A percentile compares a stretch with the other conserved stretches of the same genome.
These are phyloP conservation scores for Ustilago trichophora DNA, from an alignment of 1,284 basidiomycete species.

Conservation along the genomic window DNA sequence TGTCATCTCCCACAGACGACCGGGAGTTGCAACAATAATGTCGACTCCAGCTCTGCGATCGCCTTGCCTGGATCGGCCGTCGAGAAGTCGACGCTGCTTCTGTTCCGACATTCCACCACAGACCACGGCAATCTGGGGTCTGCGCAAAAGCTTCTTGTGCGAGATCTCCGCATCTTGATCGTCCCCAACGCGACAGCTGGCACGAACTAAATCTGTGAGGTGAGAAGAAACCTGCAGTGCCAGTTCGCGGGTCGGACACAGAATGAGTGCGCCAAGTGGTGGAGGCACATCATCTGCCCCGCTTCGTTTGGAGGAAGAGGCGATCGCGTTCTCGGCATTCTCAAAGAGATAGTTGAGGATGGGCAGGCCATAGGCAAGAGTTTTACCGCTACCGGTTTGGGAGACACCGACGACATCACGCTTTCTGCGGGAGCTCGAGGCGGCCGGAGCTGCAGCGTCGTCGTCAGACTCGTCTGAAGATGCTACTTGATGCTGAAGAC, in stretches of 20 bases:
- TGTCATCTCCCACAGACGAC: conserved; percentile 89
- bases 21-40: conserved; percentile 92
- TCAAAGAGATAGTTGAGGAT: conserved; percentile 59
- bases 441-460: conserved; percentile 49
- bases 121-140: conserved; percentile 76
- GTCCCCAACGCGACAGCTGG: conserved; percentile 38
- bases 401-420: conserved; percentile 64
- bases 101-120: conserved; percentile 95
- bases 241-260: conserved; percentile 93
- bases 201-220: conserved; percentile 70
- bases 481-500: conserved; percentile 71
- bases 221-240: conserved; percentile 93
- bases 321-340: conserved; percentile 32
- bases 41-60: conserved; percentile 68
- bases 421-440: conserved; percentile 9
- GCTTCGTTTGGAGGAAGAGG: conserved; percentile 5
- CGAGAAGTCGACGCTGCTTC: conserved; percentile 86
- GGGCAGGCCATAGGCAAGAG: conserved; percentile 63
- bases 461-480: conserved; percentile 31
- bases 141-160: conserved; percentile 56
- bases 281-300: conserved; percentile 47
- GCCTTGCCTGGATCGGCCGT: conserved; percentile 70
- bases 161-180: conserved; percentile 15
- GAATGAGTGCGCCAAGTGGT: conserved; percentile 72
- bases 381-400: conserved; percentile 65